Base-by-base conservation (phyloP, 352 stramenopile species). In the Globisporangium solare region DNA sequence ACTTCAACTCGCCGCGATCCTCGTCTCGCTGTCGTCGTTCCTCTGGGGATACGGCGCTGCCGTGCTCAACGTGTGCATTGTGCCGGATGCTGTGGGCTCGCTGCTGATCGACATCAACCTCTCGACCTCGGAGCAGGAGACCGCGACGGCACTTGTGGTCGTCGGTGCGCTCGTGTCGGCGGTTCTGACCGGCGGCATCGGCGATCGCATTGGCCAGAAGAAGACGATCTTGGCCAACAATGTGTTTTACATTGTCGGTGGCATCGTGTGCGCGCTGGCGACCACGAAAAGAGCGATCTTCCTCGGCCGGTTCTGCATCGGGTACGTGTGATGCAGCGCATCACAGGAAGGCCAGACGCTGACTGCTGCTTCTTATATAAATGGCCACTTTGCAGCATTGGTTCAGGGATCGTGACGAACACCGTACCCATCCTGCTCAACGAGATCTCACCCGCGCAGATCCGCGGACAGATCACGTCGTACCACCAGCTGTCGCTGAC, bases 401-500 rank as follows among this genome's bases (percentile, higher is more conserved):
- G 71, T 5, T 89, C 76, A 12, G 85, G 86, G 6, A 67, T 96
- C 39, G 83, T 89, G 18, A 92, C 79, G 20, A 91, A 90, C 63
- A 90, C 86, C 8, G 81, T 88, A 18, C 84, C 86, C 6, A 88
- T 96, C 32, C 63, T 96, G 41, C 60, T 96, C 31, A 88, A 83
- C 24, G 86, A 96, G 55, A 94, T 96, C 48, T 83, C 86, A 37
- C 80, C 86, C 0, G 61, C 64, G 17, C 54, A 64, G 11, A 77
- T 70, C 27, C 72, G 81, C 14, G 86, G 86, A 3, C 73, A 83
- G 52, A 91, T 97, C 59, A 94, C 86, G 17, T 89, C 85, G 48
- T 73, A 95, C 22, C 89, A 97, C 54, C 88, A 97, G 57, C 69
- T 96, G 18, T 73, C 81, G 60, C 60, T 97, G 31, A 96, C 89